These are phyloP conservation scores for Saxispiralis lemnorum DNA, from an alignment of 495 filamentous ascomycete species.

Conservation along the genomic window DNA sequence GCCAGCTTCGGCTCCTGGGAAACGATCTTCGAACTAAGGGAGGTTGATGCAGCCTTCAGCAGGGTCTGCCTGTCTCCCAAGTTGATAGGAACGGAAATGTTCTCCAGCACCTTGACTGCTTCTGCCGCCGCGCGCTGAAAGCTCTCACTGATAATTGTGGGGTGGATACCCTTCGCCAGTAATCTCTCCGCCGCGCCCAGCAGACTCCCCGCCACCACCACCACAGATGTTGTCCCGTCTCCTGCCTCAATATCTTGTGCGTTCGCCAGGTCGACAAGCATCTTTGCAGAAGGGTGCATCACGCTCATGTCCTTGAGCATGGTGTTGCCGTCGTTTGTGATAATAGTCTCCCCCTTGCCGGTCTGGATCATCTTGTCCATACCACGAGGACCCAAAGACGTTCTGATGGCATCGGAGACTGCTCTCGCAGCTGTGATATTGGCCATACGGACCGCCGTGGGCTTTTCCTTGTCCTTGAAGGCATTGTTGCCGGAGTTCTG, in stretches of 20 bases:
- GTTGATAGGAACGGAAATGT: constrained; percentile 88
- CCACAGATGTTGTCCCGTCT: constrained; percentile 95
- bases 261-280: constrained; percentile 92
- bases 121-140: constrained; percentile 87
- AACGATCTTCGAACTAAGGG: constrained; percentile 95
- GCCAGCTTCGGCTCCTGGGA: constrained; percentile 87
- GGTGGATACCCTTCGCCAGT: constrained; percentile 81
- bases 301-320: constrained; percentile 98
- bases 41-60: constrained; percentile 90
- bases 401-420: constrained; percentile 91
- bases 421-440: constrained; percentile 97
- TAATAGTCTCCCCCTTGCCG: constrained; percentile 88
- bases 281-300: constrained; percentile 94
- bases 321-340: constrained; percentile 97
- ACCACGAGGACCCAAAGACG: constrained; percentile 21
- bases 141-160: constrained; percentile 89
- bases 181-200: constrained; percentile 84
- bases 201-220: constrained; percentile 88
- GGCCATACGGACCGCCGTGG: constrained; percentile 77
- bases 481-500: constrained; percentile 46
- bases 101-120: constrained; percentile 74
- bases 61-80: constrained; percentile 75
- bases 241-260: constrained; percentile 97
- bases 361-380: constrained; percentile 99
- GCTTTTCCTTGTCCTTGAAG: constrained; percentile 88